These are phyloP conservation scores for Hygrophila difformis DNA, from an alignment of 257 asterid species.

Conservation along the genomic window DNA sequence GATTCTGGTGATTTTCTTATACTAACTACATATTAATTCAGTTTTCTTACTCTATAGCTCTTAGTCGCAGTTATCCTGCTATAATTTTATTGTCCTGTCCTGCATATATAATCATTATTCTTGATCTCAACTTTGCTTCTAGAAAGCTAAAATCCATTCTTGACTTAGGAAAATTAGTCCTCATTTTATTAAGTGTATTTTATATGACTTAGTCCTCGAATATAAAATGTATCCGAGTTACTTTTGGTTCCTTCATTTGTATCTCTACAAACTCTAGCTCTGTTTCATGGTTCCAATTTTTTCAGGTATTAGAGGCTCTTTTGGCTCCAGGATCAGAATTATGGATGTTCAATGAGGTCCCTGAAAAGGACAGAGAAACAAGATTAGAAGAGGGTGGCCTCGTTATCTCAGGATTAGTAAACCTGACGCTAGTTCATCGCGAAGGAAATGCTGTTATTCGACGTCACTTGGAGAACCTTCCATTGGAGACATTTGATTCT, in stretches of 20 bases:
- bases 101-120: too few relatives aligned
- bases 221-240: too few relatives aligned
- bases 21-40: neutral
- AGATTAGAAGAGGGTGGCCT: constrained; percentile 93
- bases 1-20: constrained; percentile 59
- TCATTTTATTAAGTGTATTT: too few relatives aligned
- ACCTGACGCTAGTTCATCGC: constrained; percentile 76
- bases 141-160: too few relatives aligned
- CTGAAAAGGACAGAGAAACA: constrained; percentile 63
- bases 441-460: constrained; percentile 94
- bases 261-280: too few relatives aligned
- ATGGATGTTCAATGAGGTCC: constrained; percentile 96
- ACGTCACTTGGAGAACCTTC: constrained; percentile 87
- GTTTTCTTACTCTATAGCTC: neutral
- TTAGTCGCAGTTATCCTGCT: too few relatives aligned
- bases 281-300: constrained; percentile 3
- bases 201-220: too few relatives aligned
- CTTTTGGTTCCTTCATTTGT: too few relatives aligned
- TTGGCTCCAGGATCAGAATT: constrained; percentile 82
- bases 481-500: constrained; percentile 93
- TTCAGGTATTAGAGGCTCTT: constrained; percentile 81
- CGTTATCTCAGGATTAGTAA: constrained; percentile 66
- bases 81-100: too few relatives aligned
- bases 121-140: too few relatives aligned
- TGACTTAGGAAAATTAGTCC: too few relatives aligned